Base-by-base conservation (phyloP, 805 yeast genomes). In the Candida wancherniae region DNA sequence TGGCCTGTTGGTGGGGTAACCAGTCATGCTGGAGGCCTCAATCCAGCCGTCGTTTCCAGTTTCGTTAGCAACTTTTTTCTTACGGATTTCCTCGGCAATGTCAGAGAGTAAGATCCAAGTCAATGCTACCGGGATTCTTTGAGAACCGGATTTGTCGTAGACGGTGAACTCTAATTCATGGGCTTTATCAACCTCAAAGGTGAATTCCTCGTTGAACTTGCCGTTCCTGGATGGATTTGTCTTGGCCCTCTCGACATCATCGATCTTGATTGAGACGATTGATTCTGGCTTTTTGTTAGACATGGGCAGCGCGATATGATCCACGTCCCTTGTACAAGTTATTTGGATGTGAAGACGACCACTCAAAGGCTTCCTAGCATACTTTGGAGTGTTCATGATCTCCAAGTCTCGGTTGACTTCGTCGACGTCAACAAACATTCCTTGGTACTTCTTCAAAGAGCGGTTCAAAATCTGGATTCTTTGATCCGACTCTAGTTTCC, bases 31-130 rank as follows among this genome's bases (percentile, higher is more conserved):
- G 0, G 83, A 69, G 1, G 95, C 97, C 37, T 85, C 73, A 6
- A 85, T 83, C 98, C 97, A 92, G 27, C 92, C 95, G 28, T 78
- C 73, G 23, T 67, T 71, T 2, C 78, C 83, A 37, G 73, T 60
- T 24, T 84, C 84, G 47, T 75, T 78, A 27, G 50, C 50, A 14
- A 84, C 88, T 48, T 85, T 86, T 55, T 80, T 82, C 49, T 92
- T 83, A 58, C 99, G 84, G 33, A 90, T 73, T 46, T 92, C 97
- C 63, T 92, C 99, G 1, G 94, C 87, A 24, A 92, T 74, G 57
- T 92, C 99, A 3, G 94, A 79, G 17, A 92, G 67, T 21, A 90
- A 73, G 16, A 90, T 70, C 98, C 98, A 92, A 47, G 83, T 76
- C 22, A 92, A 69, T 6, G 95, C 98, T 6, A 92, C 96, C 0